Conservation (phyloP, 768 basidiomycete genomes). For the Clitopilus passeckerianus region DNA sequence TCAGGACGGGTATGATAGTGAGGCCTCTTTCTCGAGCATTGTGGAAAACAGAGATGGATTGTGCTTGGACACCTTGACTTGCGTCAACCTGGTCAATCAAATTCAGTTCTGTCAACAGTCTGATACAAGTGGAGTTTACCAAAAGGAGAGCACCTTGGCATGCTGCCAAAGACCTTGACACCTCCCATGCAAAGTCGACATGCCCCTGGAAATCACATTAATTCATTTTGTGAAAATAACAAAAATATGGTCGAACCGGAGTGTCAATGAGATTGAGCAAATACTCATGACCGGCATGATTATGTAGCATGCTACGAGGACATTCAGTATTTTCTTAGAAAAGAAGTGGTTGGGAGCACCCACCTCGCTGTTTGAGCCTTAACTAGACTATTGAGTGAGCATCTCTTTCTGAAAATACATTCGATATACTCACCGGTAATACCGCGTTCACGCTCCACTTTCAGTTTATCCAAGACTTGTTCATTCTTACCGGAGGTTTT, state of each 20-base stretch:
- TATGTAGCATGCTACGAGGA: slow-evolving; percentile 69
- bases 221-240: not conserved
- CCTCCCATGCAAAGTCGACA: slow-evolving; percentile 98
- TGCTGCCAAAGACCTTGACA: slow-evolving; percentile 86
- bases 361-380: slow-evolving; percentile 95
- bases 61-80: slow-evolving; percentile 97
- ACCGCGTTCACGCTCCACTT: slow-evolving; percentile 94
- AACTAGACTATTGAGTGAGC: slow-evolving; percentile 39
- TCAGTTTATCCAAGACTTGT: slow-evolving; percentile 89
- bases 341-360: not conserved
- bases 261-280: slow-evolving; percentile 96
- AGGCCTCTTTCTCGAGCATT: slow-evolving; percentile 78
- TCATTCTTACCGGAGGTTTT: slow-evolving; percentile 64
- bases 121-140: slow-evolving; percentile 21
- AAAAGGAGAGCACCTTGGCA: slow-evolving; percentile 83
- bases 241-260: slow-evolving; percentile 47
- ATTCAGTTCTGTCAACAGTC: slow-evolving; percentile 1
- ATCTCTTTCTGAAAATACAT: not conserved
- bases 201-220: slow-evolving; percentile 56
- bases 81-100: slow-evolving; percentile 69
- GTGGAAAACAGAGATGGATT: slow-evolving; percentile 93
- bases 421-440: slow-evolving; percentile 66
- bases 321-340: slow-evolving; percentile 5
- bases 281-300: slow-evolving; percentile 47
- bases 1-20: slow-evolving; percentile 85